Evolutionary conservation across 23 red algal species (phyloP).

Genomic region (Gracilaria gracilis): DNA sequence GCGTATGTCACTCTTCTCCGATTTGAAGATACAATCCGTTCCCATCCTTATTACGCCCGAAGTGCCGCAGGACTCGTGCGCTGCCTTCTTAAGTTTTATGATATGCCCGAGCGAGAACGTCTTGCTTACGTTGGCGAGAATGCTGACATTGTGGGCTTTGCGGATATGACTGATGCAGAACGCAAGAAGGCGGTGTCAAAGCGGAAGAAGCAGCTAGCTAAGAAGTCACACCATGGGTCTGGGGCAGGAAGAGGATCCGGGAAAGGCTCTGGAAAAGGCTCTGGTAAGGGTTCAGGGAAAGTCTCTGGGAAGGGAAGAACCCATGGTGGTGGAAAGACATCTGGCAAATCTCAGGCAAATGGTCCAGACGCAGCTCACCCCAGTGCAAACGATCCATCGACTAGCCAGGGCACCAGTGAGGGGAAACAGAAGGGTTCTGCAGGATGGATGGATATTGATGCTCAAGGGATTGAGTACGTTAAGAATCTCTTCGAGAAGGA

Average conservation of each 20-base stretch:
- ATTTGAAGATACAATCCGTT: conserved; percentile 72
- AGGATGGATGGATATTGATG: conserved; percentile 96
- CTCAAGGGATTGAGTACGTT: conserved; percentile 61
- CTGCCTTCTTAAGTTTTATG: conserved; percentile 52
- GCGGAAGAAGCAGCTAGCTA: conserved; percentile 70
- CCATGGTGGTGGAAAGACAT: conserved; percentile 6
- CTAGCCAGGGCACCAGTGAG: conserved; percentile 22
- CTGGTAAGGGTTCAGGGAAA: conserved; percentile 37
- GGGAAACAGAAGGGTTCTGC: conserved; percentile 29
- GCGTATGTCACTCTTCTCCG: conserved; percentile 80
- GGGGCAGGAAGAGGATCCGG: neutral
- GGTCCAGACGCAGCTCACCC: neutral
- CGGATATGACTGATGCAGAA: conserved; percentile 74
- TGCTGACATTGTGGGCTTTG: conserved; percentile 51
- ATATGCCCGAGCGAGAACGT: conserved; percentile 67
- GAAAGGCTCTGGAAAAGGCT: conserved; percentile 32
- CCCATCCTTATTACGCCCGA: conserved; percentile 63
- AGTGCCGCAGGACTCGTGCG: conserved; percentile 49
- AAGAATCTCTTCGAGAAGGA: conserved; percentile 52
- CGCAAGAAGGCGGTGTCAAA: conserved; percentile 84
- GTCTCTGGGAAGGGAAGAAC: conserved; percentile 42
- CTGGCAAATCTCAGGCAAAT: conserved; percentile 6
- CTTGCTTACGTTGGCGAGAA: conserved; percentile 37
- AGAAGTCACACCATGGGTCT: conserved; percentile 34
- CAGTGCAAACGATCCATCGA: conserved; percentile 24